Conservation (phyloP, 2,329 filamentous ascomycete species). For the Cladosporium oxysporum region DNA sequence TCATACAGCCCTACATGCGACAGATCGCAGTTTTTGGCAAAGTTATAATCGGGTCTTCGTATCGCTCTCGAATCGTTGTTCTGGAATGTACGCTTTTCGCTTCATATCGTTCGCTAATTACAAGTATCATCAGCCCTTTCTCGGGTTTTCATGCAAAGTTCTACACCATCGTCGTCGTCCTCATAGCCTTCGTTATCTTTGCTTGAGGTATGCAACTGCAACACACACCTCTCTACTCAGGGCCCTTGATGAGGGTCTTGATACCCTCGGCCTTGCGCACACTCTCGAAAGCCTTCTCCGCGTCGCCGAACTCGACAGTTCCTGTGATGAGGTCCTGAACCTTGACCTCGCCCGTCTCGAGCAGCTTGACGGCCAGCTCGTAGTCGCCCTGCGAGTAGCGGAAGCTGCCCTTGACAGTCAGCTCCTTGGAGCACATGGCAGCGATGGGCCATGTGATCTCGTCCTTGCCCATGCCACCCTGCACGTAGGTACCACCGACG, state of each 20-base stretch:
- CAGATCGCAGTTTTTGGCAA: no score
- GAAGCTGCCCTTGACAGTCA: constrained; percentile 85
- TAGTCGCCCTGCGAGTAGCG: constrained; percentile 89
- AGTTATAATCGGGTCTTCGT: no score
- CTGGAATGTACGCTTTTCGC: neutral
- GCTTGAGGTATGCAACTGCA: neutral
- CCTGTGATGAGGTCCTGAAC: constrained; percentile 78
- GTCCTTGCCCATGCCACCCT: constrained; percentile 85
- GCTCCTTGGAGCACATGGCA: constrained; percentile 84
- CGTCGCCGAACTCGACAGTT: constrained; percentile 75
- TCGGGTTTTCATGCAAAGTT: neutral
- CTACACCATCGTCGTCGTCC: neutral
- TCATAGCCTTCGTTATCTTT: constrained; percentile 1
- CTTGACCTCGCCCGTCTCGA: constrained; percentile 68
- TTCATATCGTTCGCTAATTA: constrained; percentile 3
- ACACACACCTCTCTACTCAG: neutral
- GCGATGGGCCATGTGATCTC: constrained; percentile 93
- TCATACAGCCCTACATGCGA: no score
- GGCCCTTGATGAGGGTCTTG: constrained; percentile 57
- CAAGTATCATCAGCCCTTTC: neutral
- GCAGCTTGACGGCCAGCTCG: constrained; percentile 75
- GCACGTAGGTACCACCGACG: constrained; percentile 59
- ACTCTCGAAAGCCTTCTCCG: constrained; percentile 82
- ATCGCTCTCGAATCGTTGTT: neutral
- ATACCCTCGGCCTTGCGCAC: constrained; percentile 82